These are phyloP conservation scores for Eutrema heterophyllum DNA, from an alignment of 345 rosid species.

Conservation along the genomic window DNA sequence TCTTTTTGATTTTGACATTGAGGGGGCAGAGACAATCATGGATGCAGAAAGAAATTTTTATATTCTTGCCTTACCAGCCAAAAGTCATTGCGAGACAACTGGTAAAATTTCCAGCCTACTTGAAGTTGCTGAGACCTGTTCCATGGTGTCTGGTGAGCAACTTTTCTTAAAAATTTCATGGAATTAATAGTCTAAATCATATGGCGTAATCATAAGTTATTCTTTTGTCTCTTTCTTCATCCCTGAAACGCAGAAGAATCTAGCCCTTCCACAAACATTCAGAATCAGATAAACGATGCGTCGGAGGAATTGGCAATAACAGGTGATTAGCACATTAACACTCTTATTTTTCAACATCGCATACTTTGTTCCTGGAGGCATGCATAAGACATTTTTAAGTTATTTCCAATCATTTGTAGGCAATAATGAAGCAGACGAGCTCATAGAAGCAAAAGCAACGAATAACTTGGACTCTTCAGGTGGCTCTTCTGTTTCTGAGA, in stretches of 20 bases:
- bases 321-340: constrained; percentile 1
- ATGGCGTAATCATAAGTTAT: not conserved
- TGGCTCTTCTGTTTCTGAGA: not conserved
- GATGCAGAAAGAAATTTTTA: not conserved
- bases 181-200: not conserved
- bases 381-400: not conserved
- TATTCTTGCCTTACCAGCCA: not conserved
- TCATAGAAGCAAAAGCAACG: not conserved
- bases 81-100: not conserved
- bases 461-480: not conserved
- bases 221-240: not conserved
- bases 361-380: not conserved
- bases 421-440: not conserved
- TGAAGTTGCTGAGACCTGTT: constrained; percentile 2
- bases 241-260: not conserved
- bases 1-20: not conserved
- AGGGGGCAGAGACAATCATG: not conserved
- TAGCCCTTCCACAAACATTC: not conserved
- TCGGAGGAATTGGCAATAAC: not conserved
- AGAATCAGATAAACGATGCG: not conserved
- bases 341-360: not conserved
- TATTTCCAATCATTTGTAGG: constrained; percentile 4
- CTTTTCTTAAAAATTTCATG: not conserved
- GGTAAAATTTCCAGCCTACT: not conserved
- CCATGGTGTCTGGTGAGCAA: constrained; percentile 24